These are phyloP conservation scores for Letharia lupina DNA, from an alignment of 495 filamentous ascomycete genomes.

Conservation along the genomic window DNA sequence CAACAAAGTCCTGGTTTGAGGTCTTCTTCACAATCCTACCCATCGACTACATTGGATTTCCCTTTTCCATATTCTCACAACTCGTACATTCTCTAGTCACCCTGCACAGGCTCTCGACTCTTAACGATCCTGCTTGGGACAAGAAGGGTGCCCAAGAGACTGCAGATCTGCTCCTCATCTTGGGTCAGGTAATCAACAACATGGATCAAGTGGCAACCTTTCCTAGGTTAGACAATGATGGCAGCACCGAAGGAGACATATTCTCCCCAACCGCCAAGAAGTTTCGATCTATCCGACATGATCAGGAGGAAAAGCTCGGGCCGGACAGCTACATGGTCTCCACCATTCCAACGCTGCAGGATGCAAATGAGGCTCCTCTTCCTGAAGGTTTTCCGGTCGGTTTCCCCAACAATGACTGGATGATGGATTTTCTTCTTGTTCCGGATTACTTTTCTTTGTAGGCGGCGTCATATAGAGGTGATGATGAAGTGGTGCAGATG, in stretches of 20 bases:
- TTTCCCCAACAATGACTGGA: background rate
- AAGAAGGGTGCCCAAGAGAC: background rate
- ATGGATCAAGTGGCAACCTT: background rate
- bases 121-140: background rate
- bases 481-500: too few species aligned
- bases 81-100: background rate
- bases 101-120: background rate
- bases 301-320: background rate
- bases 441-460: background rate
- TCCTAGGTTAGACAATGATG: background rate
- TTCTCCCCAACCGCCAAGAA: conserved; percentile 1
- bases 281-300: conserved; percentile 1
- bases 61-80: background rate
- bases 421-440: background rate
- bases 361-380: background rate
- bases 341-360: background rate
- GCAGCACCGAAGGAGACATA: background rate
- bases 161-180: conserved; percentile 2
- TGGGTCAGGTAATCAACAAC: background rate
- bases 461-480: too few species aligned
- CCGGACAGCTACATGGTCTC: background rate
- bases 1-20: conserved; percentile 2
- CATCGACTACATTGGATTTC: background rate
- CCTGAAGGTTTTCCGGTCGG: background rate
- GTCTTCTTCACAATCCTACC: background rate